Conservation (phyloP, 148 eudicot species). For the Drosera capensis region DNA sequence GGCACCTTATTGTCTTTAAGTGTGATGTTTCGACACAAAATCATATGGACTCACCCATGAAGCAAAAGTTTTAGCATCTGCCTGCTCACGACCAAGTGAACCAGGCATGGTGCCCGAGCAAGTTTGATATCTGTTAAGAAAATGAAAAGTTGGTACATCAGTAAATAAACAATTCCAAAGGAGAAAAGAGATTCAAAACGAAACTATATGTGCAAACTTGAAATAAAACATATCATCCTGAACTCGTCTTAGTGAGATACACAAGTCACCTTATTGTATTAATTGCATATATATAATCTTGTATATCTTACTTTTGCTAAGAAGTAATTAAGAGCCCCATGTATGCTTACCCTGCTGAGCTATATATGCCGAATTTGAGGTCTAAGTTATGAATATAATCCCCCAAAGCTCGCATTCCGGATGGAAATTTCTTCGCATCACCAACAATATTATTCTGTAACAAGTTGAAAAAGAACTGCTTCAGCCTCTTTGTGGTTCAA, state of each 20-base stretch:
- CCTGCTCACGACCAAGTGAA: conserved; percentile 5
- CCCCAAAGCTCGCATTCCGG: neutral
- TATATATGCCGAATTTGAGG: neutral
- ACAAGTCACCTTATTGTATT: too few species aligned
- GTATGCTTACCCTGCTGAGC: neutral
- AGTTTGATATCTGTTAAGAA: neutral
- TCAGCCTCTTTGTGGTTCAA: too few species aligned
- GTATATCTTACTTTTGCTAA: too few species aligned
- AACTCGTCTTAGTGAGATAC: too few species aligned
- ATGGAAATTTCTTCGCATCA: neutral
- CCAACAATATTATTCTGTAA: neutral
- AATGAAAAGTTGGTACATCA: neutral
- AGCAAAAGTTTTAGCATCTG: conserved; percentile 8
- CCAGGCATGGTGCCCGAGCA: conserved; percentile 4
- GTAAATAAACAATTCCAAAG: neutral
- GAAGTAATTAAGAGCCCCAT: too few species aligned
- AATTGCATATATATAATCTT: neutral
- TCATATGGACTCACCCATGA: conserved; percentile 7
- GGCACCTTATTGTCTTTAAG: too few species aligned
- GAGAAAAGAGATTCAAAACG: too few species aligned
- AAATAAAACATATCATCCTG: too few species aligned
- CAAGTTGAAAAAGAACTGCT: neutral
- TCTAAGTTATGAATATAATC: neutral
- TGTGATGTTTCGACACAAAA: neutral
- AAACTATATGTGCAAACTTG: too few species aligned